Evolutionary conservation across 1,284 basidiomycete species (phyloP), one percentile per base, ranked within the genome.

Genomic region (Cutaneotrichosporon sp.): DNA sequence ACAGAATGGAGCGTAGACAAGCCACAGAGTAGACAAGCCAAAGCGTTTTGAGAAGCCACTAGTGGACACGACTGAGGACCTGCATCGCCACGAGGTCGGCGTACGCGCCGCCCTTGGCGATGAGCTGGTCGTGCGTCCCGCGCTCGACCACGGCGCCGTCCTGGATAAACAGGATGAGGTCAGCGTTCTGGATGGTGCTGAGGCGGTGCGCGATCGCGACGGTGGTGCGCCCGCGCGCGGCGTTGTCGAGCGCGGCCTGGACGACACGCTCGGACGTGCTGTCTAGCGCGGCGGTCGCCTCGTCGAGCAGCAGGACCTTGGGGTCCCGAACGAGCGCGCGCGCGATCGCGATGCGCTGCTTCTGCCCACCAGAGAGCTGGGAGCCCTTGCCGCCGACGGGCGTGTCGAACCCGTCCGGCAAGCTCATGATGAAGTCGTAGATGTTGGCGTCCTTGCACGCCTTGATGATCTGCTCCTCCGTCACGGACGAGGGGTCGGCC

Each of bases 301-400:
- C 91, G 75, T 94, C 91, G 60, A 94, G 82, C 20, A 97, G 81
- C 46, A 97, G 83, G 25, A 98, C 90, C 78, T 92, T 92, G 36
- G 95, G 95, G 72, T 97, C 93, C 7, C 95, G 86, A 53, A 99
- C 85, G 14, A 99, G 83, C 18, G 92, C 95, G 68, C 95, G 89
- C 2, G 95, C 95, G 70, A 98, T 97, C 38, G 95, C 95, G 71
- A 99, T 93, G 74, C 95, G 92, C 84, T 95, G 89, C 67, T 76
- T 76, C 67, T 75, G 70, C 25, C 61, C 60, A 71, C 95, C 95
- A 38, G 89, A 92, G 4, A 98, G 83, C 74, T 95, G 92, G 5
- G 90, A 89, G 16, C 95, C 95, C 79, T 97, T 97, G 59, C 92
- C 90, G 67, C 95, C 97, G 54, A 95, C 91, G 70, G 92, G 85